Conservation (phyloP, 2,329 filamentous ascomycete species). For the Trichoderma hamatum region DNA sequence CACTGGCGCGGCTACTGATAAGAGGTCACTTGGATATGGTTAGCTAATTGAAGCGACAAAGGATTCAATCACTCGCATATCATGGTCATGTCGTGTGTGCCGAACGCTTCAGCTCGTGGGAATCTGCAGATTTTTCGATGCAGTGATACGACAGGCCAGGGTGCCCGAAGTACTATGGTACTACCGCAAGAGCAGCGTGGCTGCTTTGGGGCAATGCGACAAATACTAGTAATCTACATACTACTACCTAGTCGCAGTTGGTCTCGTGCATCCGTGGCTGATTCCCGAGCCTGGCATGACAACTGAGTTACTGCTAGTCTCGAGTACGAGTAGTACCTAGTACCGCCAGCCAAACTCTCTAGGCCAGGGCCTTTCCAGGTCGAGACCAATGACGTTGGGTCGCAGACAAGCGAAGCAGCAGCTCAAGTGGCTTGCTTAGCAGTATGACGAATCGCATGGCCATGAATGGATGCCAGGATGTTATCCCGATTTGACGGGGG, state of each 20-base stretch:
- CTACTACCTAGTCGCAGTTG: neutral
- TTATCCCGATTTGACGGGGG: slow-evolving; percentile 15
- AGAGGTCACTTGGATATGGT: slow-evolving; percentile 3
- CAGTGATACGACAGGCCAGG: neutral
- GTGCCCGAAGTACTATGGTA: neutral
- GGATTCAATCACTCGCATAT: slow-evolving; percentile 1
- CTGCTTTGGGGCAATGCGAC: slow-evolving; percentile 2
- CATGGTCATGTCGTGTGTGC: neutral
- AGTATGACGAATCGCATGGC: slow-evolving; percentile 23
- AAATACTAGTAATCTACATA: neutral
- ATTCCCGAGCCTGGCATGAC: slow-evolving; percentile 4
- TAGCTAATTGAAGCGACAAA: slow-evolving; percentile 2
- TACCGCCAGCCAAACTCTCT: slow-evolving; percentile 12
- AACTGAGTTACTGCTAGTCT: neutral
- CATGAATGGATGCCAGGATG: slow-evolving; percentile 20
- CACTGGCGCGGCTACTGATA: slow-evolving; percentile 3
- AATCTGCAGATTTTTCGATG: slow-evolving; percentile 9
- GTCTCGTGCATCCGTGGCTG: slow-evolving; percentile 16
- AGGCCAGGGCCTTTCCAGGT: slow-evolving; percentile 15
- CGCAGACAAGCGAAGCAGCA: slow-evolving; percentile 7
- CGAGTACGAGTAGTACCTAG: neutral
- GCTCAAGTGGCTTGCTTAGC: slow-evolving; percentile 18
- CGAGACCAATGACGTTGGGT: slow-evolving; percentile 24
- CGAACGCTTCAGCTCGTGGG: neutral
- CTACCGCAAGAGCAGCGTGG: neutral